Base-by-base conservation (phyloP, 225 moss, liverwort and hornwort species). In the Bryoerythrophyllum caledonicum region DNA sequence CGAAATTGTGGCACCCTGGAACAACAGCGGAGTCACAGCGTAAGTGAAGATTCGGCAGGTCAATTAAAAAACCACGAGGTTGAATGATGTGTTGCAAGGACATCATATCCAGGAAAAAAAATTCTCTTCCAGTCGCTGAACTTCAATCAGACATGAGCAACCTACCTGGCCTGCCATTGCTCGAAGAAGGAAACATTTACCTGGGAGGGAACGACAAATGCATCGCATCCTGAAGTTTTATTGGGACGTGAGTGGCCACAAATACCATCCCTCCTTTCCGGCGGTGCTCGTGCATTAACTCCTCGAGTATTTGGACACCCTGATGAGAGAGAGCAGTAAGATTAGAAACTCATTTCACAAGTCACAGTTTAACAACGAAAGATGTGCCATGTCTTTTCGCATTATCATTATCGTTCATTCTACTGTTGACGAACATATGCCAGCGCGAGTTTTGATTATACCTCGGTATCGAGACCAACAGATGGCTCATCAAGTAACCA, bases 401-500 rank as follows among this genome's bases (percentile, higher is more conserved):
- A 58, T 20, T 70, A n/a, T 21, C 35, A 64, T 65, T 28, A 17
- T 65, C 5, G 40, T 25, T 25, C 34, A 37, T 9, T 70, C 6
- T 26, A 37, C 8, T 24, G n/a, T 41, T 24, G 30, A 65, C 60
- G 48, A 65, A 27, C 26, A 41, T 46, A 34, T 54, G 60, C 46
- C 73, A 68, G 48, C 48, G 5, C 2, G 57, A 57, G 9, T 32
- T 57, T 63, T 34, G 40, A 13, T 37, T 9, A 58, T 85, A 95
- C 96, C 90, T 94, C 65, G 26, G 76, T 79, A 74, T 96, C 96
- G 26, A 96, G 91, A 38, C 94, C 96, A 56, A 96, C 96, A 63
- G 94, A 94, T 43, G 96, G 94, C 75, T 96, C 96, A 80, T 94
- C 94, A 70, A 96, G 74, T 12, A 96, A 79, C 96, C 94, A 96